Conservation (phyloP, 2,329 filamentous ascomycete species). For the Plenodomus tracheiphilus region DNA sequence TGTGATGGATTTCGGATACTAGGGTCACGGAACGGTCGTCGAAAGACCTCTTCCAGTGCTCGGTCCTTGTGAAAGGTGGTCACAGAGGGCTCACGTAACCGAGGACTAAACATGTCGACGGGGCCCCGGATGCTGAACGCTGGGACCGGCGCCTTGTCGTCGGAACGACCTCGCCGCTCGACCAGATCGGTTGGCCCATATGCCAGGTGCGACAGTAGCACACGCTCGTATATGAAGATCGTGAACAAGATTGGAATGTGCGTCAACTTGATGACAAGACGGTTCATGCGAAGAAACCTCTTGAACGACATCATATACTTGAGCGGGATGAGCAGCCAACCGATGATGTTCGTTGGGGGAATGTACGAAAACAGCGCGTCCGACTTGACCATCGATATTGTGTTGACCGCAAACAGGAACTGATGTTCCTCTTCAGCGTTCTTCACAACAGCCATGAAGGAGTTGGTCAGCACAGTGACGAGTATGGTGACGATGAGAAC, state of each 20-base stretch:
- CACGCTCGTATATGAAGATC: slow-evolving; percentile 85
- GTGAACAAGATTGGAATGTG: slow-evolving; percentile 85
- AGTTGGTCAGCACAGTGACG: slow-evolving; percentile 94
- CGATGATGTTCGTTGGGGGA: slow-evolving; percentile 86
- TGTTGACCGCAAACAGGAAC: slow-evolving; percentile 94
- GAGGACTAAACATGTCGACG: slow-evolving; percentile 71
- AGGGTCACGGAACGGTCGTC: slow-evolving; percentile 65
- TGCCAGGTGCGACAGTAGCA: slow-evolving; percentile 73
- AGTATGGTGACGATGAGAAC: slow-evolving; percentile 89
- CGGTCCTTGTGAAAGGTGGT: slow-evolving; percentile 87
- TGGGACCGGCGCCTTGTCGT: slow-evolving; percentile 59
- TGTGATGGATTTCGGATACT: slow-evolving; percentile 42
- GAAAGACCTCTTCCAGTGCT: slow-evolving; percentile 89
- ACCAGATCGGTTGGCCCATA: slow-evolving; percentile 85
- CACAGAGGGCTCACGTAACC: slow-evolving; percentile 82
- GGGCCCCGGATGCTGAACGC: slow-evolving; percentile 45
- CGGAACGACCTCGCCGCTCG: slow-evolving; percentile 67
- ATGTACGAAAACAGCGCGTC: slow-evolving; percentile 94
- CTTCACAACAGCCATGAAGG: slow-evolving; percentile 91
- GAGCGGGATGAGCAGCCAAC: slow-evolving; percentile 83
- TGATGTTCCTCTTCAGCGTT: slow-evolving; percentile 92
- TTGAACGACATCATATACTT: slow-evolving; percentile 79
- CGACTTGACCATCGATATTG: slow-evolving; percentile 98
- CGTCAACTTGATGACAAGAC: slow-evolving; percentile 87
- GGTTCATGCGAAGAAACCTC: slow-evolving; percentile 81